These are phyloP conservation scores for Saccharomycopsis hybrid DNA, from an alignment of 1,139 yeast genomes.

Conservation along the genomic window DNA sequence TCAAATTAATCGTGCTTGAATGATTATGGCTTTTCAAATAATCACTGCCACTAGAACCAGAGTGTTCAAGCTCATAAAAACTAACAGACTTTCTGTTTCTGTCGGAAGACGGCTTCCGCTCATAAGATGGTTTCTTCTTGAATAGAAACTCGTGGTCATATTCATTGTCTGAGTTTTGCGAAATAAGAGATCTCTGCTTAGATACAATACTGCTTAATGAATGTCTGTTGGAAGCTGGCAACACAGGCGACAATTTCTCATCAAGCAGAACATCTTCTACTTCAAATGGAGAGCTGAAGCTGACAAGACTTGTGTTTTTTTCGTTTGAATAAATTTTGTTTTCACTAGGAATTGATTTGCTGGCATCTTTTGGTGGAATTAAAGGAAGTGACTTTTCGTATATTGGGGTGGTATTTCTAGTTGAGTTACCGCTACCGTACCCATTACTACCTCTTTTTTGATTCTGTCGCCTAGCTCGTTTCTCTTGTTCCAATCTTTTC, in stretches of 20 bases:
- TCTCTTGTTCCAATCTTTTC: constrained; percentile 26
- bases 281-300: constrained; percentile 17
- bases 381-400: constrained; percentile 24
- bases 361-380: constrained; percentile 24
- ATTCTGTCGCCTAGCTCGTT: constrained; percentile 18
- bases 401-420: constrained; percentile 20
- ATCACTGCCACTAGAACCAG: not conserved
- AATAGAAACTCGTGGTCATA: not conserved
- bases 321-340: not conserved
- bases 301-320: constrained; percentile 8
- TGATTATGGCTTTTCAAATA: no score
- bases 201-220: constrained; percentile 3
- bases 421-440: constrained; percentile 21
- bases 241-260: constrained; percentile 1
- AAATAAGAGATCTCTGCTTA: not conserved
- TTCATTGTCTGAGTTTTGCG: not conserved
- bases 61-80: not conserved
- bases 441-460: constrained; percentile 10
- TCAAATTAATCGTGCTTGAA: not conserved
- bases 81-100: not conserved
- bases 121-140: no score
- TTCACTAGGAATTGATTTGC: not conserved
- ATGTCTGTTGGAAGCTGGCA: constrained; percentile 2
- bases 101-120: not conserved
- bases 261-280: constrained; percentile 8